Percentiles rank a stretch among this genome's conserved stretches.
These are phyloP conservation scores for Capillidium rhysosporum DNA, from an alignment of 371 early-diverging fungal genomes.

Conservation along the genomic window DNA sequence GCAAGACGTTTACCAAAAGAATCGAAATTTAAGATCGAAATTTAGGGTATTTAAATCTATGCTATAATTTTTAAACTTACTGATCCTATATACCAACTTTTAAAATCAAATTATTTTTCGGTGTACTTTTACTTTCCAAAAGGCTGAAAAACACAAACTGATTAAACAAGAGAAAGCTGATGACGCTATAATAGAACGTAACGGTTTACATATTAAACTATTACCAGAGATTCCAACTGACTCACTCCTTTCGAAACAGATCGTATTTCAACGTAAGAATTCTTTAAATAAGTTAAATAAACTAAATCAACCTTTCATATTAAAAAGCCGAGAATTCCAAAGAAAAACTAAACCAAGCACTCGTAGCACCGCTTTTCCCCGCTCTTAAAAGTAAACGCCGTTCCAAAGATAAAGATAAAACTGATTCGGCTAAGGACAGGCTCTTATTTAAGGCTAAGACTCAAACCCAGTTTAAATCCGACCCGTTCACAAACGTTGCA, in stretches of 20 bases:
- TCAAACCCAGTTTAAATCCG: too few species aligned
- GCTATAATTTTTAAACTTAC: not conserved
- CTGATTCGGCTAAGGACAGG: too few species aligned
- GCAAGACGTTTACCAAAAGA: conserved; percentile 54
- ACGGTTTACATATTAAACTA: conserved; percentile 10
- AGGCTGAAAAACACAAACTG: not conserved
- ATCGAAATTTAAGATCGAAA: conserved; percentile 42
- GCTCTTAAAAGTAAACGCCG: too few species aligned
- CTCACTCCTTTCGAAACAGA: conserved; percentile 6
- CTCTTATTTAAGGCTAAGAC: too few species aligned
- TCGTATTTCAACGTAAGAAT: conserved; percentile 10
- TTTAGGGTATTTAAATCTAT: conserved; percentile 25
- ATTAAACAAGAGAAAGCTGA: conserved; percentile 9
- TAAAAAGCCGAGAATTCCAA: too few species aligned
- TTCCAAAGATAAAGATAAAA: too few species aligned
- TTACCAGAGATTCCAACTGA: conserved; percentile 12
- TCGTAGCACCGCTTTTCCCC: too few species aligned
- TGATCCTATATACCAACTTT: not conserved
- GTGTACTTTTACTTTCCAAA: not conserved
- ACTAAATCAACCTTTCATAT: too few species aligned
- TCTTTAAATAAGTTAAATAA: not conserved
- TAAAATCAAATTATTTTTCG: too few species aligned
- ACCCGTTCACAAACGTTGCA: too few species aligned
- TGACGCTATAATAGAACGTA: conserved; percentile 10
- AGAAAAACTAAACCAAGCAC: too few species aligned